Evolutionary conservation across 2,329 filamentous ascomycete species (phyloP).

Genomic region (Pestalotiopsis sp.): DNA sequence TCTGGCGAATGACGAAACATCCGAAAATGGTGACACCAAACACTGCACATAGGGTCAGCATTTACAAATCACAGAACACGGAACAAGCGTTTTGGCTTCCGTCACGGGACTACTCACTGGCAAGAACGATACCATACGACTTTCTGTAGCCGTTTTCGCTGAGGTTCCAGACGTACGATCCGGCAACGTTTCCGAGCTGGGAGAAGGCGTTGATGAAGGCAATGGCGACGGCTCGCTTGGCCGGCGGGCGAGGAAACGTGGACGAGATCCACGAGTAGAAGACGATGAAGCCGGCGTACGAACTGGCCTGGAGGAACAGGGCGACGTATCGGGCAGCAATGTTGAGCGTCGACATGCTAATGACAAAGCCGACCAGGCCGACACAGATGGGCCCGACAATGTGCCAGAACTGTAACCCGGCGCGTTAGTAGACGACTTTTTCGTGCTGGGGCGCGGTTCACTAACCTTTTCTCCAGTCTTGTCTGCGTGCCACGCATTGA

Average conservation of each 20-base stretch:
- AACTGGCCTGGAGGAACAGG: constrained; percentile 60
- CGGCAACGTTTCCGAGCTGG: constrained; percentile 61
- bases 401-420: constrained; percentile 53
- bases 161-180: constrained; percentile 65
- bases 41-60: constrained; percentile 35
- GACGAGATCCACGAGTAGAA: constrained; percentile 62
- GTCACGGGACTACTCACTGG: constrained; percentile 34
- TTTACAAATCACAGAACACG: not conserved
- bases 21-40: constrained; percentile 61
- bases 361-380: constrained; percentile 60
- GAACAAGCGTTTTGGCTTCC: not conserved
- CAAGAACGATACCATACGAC: constrained; percentile 66
- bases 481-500: constrained; percentile 59
- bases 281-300: constrained; percentile 61
- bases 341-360: constrained; percentile 60
- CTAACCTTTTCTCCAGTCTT: constrained; percentile 54
- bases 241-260: constrained; percentile 59
- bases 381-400: constrained; percentile 54
- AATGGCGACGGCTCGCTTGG: constrained; percentile 63
- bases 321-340: constrained; percentile 61
- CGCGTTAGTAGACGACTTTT: not conserved
- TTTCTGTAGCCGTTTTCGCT: constrained; percentile 62
- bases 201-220: constrained; percentile 62
- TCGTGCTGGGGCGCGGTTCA: not conserved
- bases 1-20: constrained; percentile 49